Conservation (phyloP, 2,329 filamentous ascomycete species). For the Xylariaceae sp. region DNA sequence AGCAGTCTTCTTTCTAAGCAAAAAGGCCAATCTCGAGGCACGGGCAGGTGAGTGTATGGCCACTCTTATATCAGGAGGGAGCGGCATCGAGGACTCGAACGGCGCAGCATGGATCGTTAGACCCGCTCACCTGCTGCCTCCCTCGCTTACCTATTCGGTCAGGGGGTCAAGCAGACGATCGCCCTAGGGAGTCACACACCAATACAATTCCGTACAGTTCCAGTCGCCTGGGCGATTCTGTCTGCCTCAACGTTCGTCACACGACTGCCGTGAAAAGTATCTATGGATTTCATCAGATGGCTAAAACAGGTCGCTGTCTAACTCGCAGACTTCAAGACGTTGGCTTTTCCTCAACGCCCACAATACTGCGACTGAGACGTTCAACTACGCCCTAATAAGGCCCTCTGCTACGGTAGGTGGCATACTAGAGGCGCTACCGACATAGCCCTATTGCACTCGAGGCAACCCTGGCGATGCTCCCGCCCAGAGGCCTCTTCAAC, state of each 20-base stretch:
- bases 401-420: too few relatives aligned
- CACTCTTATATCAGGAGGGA: too few relatives aligned
- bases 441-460: slow-evolving; percentile 17
- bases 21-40: too few relatives aligned
- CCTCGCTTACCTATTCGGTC: slow-evolving; percentile 1
- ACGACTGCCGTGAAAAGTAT: slow-evolving; percentile 7
- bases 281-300: background rate
- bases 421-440: background rate
- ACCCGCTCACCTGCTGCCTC: slow-evolving; percentile 17
- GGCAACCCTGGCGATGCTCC: slow-evolving; percentile 16
- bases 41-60: too few relatives aligned
- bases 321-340: too few relatives aligned
- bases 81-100: background rate
- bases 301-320: too few relatives aligned
- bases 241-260: slow-evolving; percentile 8
- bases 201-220: background rate
- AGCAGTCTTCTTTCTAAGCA: too few relatives aligned
- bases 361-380: too few relatives aligned
- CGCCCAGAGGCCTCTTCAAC: background rate
- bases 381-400: too few relatives aligned
- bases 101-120: slow-evolving; percentile 7
- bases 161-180: slow-evolving; percentile 4
- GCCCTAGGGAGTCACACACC: slow-evolving; percentile 5
- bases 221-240: slow-evolving; percentile 3
- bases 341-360: too few relatives aligned